Conservation (phyloP, 2,329 filamentous ascomycete genomes). For the Metarhizium guizhouense region DNA sequence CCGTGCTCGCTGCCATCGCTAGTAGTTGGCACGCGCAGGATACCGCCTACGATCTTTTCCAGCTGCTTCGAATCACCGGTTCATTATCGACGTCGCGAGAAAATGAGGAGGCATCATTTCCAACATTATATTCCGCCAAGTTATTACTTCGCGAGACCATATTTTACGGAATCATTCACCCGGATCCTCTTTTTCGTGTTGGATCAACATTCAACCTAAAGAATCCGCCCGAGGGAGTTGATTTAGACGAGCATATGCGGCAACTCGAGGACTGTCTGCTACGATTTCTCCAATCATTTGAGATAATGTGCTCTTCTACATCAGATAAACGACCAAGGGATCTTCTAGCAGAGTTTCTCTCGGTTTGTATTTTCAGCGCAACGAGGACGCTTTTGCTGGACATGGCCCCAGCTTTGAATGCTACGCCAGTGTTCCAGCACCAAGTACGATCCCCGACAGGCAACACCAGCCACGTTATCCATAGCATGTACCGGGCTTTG, state of each 20-base stretch:
- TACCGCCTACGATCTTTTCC: conserved; percentile 42
- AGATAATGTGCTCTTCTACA: conserved; percentile 25
- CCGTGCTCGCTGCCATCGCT: conserved; percentile 40
- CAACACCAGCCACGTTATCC: conserved; percentile 2
- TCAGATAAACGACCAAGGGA: conserved; percentile 30
- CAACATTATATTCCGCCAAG: conserved; percentile 45
- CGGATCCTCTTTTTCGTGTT: conserved; percentile 32
- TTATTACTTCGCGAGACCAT: conserved; percentile 44
- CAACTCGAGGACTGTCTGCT: conserved; percentile 40
- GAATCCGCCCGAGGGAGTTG: conserved; percentile 30
- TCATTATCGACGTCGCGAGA: conserved; percentile 39
- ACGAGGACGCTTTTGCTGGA: conserved; percentile 43
- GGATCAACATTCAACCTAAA: conserved; percentile 14
- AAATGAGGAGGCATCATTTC: conserved; percentile 38
- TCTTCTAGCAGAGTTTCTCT: conserved; percentile 44
- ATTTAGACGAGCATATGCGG: conserved; percentile 37
- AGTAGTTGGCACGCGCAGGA: conserved; percentile 42
- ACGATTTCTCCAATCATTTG: conserved; percentile 45
- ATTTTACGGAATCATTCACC: conserved; percentile 44
- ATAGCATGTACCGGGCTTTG: conserved; percentile 19
- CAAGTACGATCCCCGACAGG: not conserved
- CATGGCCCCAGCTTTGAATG: conserved; percentile 15
- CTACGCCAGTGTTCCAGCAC: not conserved
- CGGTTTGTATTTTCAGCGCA: conserved; percentile 50
- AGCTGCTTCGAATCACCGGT: conserved; percentile 41